These are phyloP conservation scores for Paramecium tetraurelia DNA, from an alignment of 73 alveolate species.

Conservation along the genomic window DNA sequence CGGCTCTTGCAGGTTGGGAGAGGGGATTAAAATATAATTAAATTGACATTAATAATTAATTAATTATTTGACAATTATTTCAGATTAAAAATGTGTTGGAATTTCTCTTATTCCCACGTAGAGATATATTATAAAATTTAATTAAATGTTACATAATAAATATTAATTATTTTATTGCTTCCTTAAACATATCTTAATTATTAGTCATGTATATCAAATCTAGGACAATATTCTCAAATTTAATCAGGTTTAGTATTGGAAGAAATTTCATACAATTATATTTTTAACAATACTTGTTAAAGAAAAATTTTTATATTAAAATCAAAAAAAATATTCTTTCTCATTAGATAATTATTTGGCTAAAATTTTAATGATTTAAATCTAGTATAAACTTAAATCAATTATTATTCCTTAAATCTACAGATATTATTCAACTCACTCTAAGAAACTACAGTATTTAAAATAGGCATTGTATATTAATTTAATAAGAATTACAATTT, in stretches of 20 bases:
- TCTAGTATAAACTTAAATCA: background rate
- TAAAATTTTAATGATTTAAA: background rate
- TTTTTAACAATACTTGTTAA: background rate
- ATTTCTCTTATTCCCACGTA: background rate
- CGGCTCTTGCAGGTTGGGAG: conserved; percentile 46
- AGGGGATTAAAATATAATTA: background rate
- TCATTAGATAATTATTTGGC: background rate
- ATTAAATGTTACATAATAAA: background rate
- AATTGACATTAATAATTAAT: background rate
- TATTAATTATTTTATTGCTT: background rate
- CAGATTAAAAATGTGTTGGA: background rate
- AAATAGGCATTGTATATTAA: too few species aligned
- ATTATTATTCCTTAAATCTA: background rate
- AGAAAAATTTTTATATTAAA: background rate
- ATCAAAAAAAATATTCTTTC: background rate
- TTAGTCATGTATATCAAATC: background rate
- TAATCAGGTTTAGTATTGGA: background rate
- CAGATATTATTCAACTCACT: background rate
- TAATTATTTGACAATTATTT: background rate
- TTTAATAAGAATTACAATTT: background rate
- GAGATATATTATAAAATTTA: background rate
- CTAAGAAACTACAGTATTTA: background rate
- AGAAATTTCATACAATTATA: background rate
- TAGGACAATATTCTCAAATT: background rate
- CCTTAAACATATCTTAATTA: background rate